Percentiles rank a stretch among this genome's conserved stretches.
Evolutionary conservation across 768 basidiomycete genomes (phyloP).

Genomic region (Steccherinum ochraceum): DNA sequence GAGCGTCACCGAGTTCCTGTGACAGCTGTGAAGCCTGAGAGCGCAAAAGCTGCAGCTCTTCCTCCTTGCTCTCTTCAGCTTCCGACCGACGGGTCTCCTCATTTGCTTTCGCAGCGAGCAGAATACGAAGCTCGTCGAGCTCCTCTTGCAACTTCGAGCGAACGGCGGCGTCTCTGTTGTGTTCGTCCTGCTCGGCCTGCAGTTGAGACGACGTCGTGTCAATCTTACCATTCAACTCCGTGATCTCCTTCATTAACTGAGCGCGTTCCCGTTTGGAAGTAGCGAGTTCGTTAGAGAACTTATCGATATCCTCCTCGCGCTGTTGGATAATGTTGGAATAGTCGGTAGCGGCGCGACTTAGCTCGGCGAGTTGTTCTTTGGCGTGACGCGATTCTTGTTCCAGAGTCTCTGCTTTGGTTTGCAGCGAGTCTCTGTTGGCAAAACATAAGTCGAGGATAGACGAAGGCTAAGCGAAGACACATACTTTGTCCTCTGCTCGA

Average conservation of each 20-base stretch:
- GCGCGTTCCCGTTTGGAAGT: conserved; percentile 48
- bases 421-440: conserved; percentile 51
- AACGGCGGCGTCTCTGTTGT: conserved; percentile 36
- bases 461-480: conserved; percentile 18
- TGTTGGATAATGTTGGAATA: conserved; percentile 69
- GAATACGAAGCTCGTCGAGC: conserved; percentile 77
- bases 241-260: conserved; percentile 48
- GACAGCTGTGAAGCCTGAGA: conserved; percentile 54
- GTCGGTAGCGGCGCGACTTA: conserved; percentile 72
- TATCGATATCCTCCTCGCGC: conserved; percentile 67
- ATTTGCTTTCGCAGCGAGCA: conserved; percentile 78
- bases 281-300: conserved; percentile 48
- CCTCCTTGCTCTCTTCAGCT: conserved; percentile 82
- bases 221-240: conserved; percentile 64
- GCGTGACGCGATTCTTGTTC: conserved; percentile 66
- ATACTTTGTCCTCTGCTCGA: conserved; percentile 61
- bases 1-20: conserved; percentile 59
- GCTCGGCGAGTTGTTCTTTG: conserved; percentile 71
- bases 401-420: conserved; percentile 50
- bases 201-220: conserved; percentile 61
- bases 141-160: conserved; percentile 71
- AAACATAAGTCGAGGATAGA: neutral
- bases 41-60: conserved; percentile 73
- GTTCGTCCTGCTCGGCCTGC: conserved; percentile 50
- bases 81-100: conserved; percentile 83